Evolutionary conservation across 1,139 yeast genomes (phyloP).

Genomic region (Kurtzmaniella natalensis): DNA sequence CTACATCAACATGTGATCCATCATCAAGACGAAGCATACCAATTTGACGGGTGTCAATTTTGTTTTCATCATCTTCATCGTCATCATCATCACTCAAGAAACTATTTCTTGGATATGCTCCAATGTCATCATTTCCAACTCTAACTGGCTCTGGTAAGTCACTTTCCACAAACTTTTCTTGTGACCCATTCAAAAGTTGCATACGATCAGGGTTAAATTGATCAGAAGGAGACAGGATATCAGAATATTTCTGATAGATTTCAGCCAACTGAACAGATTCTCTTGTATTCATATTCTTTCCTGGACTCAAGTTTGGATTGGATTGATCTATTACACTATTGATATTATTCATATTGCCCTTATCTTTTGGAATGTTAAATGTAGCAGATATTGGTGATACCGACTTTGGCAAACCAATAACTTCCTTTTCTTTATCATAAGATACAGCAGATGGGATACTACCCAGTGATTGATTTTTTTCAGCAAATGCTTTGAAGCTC

Average conservation of each 20-base stretch:
- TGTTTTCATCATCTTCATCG: conserved; percentile 21
- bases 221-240: conserved; percentile 41
- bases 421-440: not conserved
- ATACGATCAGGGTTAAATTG: conserved; percentile 28
- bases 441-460: conserved; percentile 4
- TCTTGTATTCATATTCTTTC: conserved; percentile 14
- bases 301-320: not conserved
- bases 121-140: conserved; percentile 15
- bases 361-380: no score
- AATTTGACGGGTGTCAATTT: conserved; percentile 24
- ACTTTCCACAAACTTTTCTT: conserved; percentile 32
- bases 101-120: conserved; percentile 35
- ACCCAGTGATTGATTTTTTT: conserved; percentile 3
- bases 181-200: conserved; percentile 33
- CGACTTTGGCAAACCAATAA: conserved; percentile 3
- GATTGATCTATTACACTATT: not conserved
- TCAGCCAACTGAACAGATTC: conserved; percentile 40
- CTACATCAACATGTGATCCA: conserved; percentile 8
- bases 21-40: conserved; percentile 13
- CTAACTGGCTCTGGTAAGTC: conserved; percentile 31
- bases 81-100: conserved; percentile 36
- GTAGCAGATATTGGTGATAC: conserved; percentile 2
- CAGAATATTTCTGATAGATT: conserved; percentile 43
- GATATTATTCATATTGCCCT: no score
- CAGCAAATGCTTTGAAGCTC: conserved; percentile 1